Base-by-base conservation (phyloP, 192 early-diverging fungal species). In the Backusella morwellensis region DNA sequence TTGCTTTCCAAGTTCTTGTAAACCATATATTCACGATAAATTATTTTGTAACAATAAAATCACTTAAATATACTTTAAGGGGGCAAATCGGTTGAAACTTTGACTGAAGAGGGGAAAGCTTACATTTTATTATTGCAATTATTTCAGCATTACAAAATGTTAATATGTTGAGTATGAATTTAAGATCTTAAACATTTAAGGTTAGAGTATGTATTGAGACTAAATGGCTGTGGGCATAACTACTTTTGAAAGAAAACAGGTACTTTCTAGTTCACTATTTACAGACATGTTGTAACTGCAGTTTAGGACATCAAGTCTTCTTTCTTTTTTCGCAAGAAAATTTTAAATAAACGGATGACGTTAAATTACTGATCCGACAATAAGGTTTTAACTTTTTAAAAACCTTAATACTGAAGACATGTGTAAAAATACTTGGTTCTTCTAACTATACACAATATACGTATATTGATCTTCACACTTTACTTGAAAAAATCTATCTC, bases 1-100 rank as follows among this genome's bases (percentile, higher is more conserved):
- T 78, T 83, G 21, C 59, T 83, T 36, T 47, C 56, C 38, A 83
- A 83, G 35, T 56, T 83, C 38, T 66, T 83, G 72, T 83, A 80
- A 82, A 50, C 40, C 0, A 8, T 23, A 70, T 70, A 41, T 26
- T n/a, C 12, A 32, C 56, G 56, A 63, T 63, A 63, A 63, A 63
- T 63, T 63, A 63, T 63, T 59, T 63, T 63, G 56, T 63, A 63
- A 63, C 23, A 63, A 63, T 63, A 63, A 63, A 63, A 63, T 21
- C 56, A 63, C 26, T 29, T 63, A 11, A 63, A 63, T 29, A 63
- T 29, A 63, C 23, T 63, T 63, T 63, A 23, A 59, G 9, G 23
- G 56, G 8, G 26, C 23, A 14, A 63, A 26, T 1, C 11, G 11
- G 56, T 9, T 63, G 11, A 11, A 63, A 63, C 56, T 29, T 14